These are phyloP conservation scores for Crithidia sp. DNA, from an alignment of 208 protist species.

Conservation along the genomic window DNA sequence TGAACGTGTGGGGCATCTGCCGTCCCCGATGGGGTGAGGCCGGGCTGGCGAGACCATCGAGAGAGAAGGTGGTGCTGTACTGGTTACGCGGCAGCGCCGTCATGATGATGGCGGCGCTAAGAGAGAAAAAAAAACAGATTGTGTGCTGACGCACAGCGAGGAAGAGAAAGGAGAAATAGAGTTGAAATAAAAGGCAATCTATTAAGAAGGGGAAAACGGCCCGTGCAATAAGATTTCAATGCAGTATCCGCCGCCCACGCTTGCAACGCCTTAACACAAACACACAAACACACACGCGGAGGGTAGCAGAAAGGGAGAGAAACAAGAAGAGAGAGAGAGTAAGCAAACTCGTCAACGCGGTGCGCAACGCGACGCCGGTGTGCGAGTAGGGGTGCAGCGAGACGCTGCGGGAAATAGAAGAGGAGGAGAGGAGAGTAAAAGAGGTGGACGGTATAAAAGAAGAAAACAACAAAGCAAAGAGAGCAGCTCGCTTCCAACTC, in stretches of 20 bases:
- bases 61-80: slow-evolving; percentile 15
- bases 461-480: too few relatives aligned
- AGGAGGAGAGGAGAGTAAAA: slow-evolving; percentile 7
- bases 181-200: background rate
- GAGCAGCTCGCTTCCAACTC: too few relatives aligned
- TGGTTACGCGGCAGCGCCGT: slow-evolving; percentile 7
- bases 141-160: background rate
- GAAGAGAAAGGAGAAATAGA: slow-evolving; percentile 15
- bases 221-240: too few relatives aligned
- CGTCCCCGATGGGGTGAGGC: background rate
- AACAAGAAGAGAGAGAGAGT: too few relatives aligned
- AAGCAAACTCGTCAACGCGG: too few relatives aligned
- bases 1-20: slow-evolving; percentile 11
- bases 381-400: too few relatives aligned
- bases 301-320: too few relatives aligned
- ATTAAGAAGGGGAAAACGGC: background rate
- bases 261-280: too few relatives aligned
- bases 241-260: too few relatives aligned
- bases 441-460: background rate
- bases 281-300: too few relatives aligned
- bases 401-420: background rate
- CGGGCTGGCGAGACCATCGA: slow-evolving; percentile 17
- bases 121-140: background rate
- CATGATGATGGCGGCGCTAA: slow-evolving; percentile 3
- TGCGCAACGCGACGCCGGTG: too few relatives aligned